Conservation (phyloP, 257 asterid genomes). For the Rubia yunnanensis region DNA sequence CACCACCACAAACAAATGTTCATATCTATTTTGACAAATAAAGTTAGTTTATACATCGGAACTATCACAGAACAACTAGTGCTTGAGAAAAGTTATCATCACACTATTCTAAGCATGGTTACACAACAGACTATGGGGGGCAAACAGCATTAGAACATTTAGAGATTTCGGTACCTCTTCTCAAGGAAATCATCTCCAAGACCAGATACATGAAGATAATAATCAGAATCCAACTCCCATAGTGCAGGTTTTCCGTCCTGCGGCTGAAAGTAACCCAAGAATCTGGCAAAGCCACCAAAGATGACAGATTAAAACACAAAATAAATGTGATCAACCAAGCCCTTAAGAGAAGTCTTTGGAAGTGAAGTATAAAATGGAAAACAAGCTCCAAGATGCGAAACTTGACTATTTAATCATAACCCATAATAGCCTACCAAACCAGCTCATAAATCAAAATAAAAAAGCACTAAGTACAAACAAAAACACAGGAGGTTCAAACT, state of each 20-base stretch:
- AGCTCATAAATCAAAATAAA: not conserved
- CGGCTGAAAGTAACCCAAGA: constrained; percentile 96
- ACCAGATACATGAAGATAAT: constrained; percentile 96
- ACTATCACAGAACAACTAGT: not conserved
- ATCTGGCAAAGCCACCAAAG: constrained; percentile 40
- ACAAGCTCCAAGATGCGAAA: constrained; percentile 5
- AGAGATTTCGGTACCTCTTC: constrained; percentile 33
- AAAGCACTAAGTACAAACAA: not conserved
- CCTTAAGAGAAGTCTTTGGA: not conserved
- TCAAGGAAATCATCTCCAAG: constrained; percentile 85
- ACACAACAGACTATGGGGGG: not conserved
- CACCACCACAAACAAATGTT: not conserved
- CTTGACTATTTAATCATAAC: not conserved
- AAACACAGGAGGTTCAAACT: constrained; percentile 18
- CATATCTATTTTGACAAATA: not conserved
- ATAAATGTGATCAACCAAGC: constrained; percentile 3
- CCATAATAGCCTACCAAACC: constrained; percentile 1
- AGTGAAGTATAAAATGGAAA: constrained; percentile 5
- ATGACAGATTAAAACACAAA: constrained; percentile 17
- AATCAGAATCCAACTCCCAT: constrained; percentile 99
- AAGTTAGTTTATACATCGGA: not conserved
- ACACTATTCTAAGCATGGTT: not conserved
- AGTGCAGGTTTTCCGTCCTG: constrained; percentile 96
- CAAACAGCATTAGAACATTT: constrained; percentile 3
- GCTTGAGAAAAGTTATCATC: not conserved